These are phyloP conservation scores for Pugionium dolabratum DNA, from an alignment of 345 rosid genomes.

Conservation along the genomic window DNA sequence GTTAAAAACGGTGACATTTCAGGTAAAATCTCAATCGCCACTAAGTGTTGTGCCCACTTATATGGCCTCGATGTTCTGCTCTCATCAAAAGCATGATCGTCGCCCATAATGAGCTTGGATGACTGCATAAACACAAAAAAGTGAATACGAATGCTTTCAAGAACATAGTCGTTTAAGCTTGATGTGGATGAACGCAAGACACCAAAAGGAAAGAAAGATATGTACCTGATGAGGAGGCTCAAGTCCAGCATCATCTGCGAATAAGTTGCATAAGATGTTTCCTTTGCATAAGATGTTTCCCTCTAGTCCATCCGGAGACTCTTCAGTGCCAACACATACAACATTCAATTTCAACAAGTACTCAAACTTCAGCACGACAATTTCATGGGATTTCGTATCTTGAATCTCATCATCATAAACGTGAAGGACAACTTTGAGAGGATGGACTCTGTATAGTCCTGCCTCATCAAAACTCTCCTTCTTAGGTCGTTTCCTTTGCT, in stretches of 20 bases:
- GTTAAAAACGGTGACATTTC: conserved; percentile 74
- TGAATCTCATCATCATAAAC: conserved; percentile 61
- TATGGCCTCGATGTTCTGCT: conserved; percentile 74
- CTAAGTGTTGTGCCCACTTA: conserved; percentile 94
- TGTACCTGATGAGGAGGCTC: conserved; percentile 94
- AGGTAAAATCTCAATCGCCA: conserved; percentile 88
- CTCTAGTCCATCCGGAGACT: conserved; percentile 56
- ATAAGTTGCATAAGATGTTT: conserved; percentile 68
- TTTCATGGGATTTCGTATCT: conserved; percentile 61
- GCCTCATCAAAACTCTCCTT: conserved; percentile 62
- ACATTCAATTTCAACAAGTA: conserved; percentile 78
- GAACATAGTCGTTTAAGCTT: neutral
- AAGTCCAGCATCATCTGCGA: conserved; percentile 74
- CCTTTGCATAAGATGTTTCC: conserved; percentile 58
- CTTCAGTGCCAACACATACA: conserved; percentile 72
- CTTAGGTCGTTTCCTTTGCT: conserved; percentile 71
- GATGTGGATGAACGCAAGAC: neutral
- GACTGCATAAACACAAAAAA: conserved; percentile 54
- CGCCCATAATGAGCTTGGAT: conserved; percentile 72
- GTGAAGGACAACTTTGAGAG: conserved; percentile 67
- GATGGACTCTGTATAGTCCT: conserved; percentile 65
- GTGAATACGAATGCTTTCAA: conserved; percentile 10
- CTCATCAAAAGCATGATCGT: conserved; percentile 53
- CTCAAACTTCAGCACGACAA: conserved; percentile 65
- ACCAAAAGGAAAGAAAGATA: conserved; percentile 5